Evolutionary conservation across 768 basidiomycete genomes (phyloP), one percentile per base, ranked within the genome.

Genomic region (Auricularia heimuer): DNA sequence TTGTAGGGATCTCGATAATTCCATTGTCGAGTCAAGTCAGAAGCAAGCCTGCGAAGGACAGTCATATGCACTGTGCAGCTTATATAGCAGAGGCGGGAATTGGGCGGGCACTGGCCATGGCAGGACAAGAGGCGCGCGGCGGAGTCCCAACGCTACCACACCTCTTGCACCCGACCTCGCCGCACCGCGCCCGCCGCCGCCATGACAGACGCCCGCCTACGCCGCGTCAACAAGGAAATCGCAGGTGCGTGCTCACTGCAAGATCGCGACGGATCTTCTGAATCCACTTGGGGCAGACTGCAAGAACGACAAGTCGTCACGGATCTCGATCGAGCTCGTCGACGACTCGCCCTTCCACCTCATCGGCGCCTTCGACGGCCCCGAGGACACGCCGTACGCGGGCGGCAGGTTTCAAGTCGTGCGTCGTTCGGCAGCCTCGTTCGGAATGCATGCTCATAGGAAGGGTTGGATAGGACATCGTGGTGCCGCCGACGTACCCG

Each of bases 141-240:
- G 29, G 29, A 29, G 29, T 29, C 29, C 29, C 29, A 29, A 29
- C 29, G 29, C 29, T 29, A 29, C 29, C 29, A 29, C 29, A 29
- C 29, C 29, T 29, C 29, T 29, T 29, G 29, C 29, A 29, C 29
- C 29, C 29, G 29, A 29, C 29, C 29, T 29, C 29, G 29, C 29
- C 29, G 29, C 29, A 29, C 29, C 29, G 29, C 3, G 29, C 29
- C 29, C 29, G 29, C 3, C 3, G 29, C 29, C 2, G 4, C 39
- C 1, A 77, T 75, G 75, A 93, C 94, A 85, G 93, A 97, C 73
- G 94, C 94, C 64, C 82, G 94, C 65, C 83, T 94, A 60, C 84
- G 94, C 68, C 81, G 94, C 73, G 90, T 97, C 33, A 93, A 92
- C 77, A 97, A 96, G 78, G 94, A 98, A 79, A 97, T 98, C 66